Evolutionary conservation across 2,329 filamentous ascomycete species (phyloP), one percentile per base, ranked within the genome.

Genomic region (Paraphaeosphaeria minitans): DNA sequence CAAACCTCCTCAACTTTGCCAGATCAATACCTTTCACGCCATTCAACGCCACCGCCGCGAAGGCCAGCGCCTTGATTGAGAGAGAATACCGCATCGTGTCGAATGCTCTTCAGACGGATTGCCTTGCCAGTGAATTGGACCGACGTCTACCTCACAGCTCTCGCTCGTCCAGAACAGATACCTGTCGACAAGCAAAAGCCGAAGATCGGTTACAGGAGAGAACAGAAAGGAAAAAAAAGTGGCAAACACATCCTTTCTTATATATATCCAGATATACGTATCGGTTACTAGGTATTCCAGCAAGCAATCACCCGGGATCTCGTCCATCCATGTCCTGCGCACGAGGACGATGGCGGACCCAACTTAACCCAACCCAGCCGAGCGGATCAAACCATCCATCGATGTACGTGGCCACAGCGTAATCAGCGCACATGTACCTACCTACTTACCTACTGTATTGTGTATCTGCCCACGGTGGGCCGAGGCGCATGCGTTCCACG

Each of bases 31-130:
- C 73, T 41, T 52, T 27, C 1, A 66, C 57, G 46, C 60, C 57
- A 21, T 69, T 69, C 21, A 73, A 56, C 24, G 69, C 55, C 42
- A 66, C 64, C 41, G 69, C 54, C 45, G 68, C 64, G 43, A 74
- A 65, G 46, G 69, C 61, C 47, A 74, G 60, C 53, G 66, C 67
- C 51, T 65, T 63, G n/a, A 68, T 19, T 14, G 63, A 63, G 31
- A 60, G 56, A 4, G 64, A 59, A 47, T 61, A 62, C 31, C 66
- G 63, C 73, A 76, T 76, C 19, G 33, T 67, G 59, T 54, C n/a
- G 31, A 66, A 39, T 8, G 4, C 12, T 35, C 54, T 21, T 52
- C 51, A 53, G 21, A 43, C 33, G 22, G 43, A 53, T 53, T 43
- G 37, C 31, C 37, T 33, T 43, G 9, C 4, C 7, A 12, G 41